Evolutionary conservation across 768 basidiomycete genomes (phyloP), one percentile per base, ranked within the genome.

Genomic region (Termitomyces sp.): DNA sequence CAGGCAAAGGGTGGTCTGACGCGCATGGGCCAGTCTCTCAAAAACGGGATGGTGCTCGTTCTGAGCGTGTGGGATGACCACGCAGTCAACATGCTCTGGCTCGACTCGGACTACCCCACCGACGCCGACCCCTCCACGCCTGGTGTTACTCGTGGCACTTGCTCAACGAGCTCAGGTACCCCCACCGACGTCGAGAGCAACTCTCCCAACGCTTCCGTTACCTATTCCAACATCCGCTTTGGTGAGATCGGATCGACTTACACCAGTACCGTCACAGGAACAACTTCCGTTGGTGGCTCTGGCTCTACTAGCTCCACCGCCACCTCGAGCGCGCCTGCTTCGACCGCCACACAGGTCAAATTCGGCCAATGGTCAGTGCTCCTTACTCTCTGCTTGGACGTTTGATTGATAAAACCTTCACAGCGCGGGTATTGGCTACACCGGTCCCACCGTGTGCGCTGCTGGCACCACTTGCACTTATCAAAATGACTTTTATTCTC

Each of bases 61-160:
- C 60, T 79, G 61, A 68, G 63, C 44, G 60, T 79, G 58, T 77
- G 77, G 77, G 78, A 76, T 66, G 77, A 79, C 71, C 67, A 76
- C 60, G 70, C 63, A n/a, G 65, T 61, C 20, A 63, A 67, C 59
- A 69, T 70, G 69, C 57, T 65, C 54, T 70, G 69, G 69, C 61
- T 69, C 45, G 68, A 69, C 55, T 56, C 56, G 33, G 33, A 69
- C 69, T 75, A 73, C 72, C 70, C 77, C 58, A 30, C 56, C 41
- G 51, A 59, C n/a, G 61, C 33, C 13, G 51, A 58, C 37, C 24
- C 62, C 54, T 66, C 67, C 55, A 57, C 61, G 36, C 65, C 61
- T 48, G 75, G 54, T 36, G 4, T 55, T 34, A 31, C 54, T 24
- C 77, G 76, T 61, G 77, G 76, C 39, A 69, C 73, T 33, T 77